phyloP scores from a whole-genome alignment of 345 rosid species.

The Hibiscus tridactylites region DNA sequence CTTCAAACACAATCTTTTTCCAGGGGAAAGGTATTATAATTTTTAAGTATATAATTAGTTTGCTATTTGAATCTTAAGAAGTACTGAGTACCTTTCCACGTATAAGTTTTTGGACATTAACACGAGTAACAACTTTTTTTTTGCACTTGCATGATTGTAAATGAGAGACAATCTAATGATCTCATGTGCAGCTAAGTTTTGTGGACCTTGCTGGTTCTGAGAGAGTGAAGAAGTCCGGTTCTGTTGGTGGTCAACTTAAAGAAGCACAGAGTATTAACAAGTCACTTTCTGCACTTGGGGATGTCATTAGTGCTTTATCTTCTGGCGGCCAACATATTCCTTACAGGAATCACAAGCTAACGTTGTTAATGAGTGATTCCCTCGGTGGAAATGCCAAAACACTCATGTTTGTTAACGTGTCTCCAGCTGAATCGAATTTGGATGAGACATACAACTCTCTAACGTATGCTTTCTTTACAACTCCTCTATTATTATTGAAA shows the following conservation, averaged over 20 bases:
- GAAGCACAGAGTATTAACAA: conserved; percentile 98
- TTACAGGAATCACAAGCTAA: conserved; percentile 87
- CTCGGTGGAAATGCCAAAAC: conserved; percentile 98
- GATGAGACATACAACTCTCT: conserved; percentile 89
- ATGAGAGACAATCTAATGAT: background rate
- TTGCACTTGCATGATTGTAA: background rate
- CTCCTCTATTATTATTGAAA: background rate
- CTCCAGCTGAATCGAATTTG: conserved; percentile 83
- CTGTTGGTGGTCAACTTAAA: conserved; percentile 74
- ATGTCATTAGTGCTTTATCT: conserved; percentile 89
- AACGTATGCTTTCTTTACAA: conserved; percentile 35
- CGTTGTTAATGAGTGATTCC: conserved; percentile 97
- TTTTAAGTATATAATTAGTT: background rate
- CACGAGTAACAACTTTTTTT: background rate
- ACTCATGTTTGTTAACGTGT: conserved; percentile 86
- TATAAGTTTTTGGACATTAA: background rate
- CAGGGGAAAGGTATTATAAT: conserved; percentile 69
- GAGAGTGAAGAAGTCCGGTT: conserved; percentile 91
- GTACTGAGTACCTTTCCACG: background rate
- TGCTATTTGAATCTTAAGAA: background rate
- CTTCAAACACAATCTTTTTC: conserved; percentile 87
- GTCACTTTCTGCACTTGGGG: conserved; percentile 92
- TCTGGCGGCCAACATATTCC: conserved; percentile 84
- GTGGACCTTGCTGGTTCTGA: conserved; percentile 99
- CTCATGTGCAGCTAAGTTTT: conserved; percentile 69